A percentile compares a stretch with the other conserved stretches of the same genome.
Evolutionary conservation across 345 rosid species (phyloP).

Genomic region (Punica granatum): DNA sequence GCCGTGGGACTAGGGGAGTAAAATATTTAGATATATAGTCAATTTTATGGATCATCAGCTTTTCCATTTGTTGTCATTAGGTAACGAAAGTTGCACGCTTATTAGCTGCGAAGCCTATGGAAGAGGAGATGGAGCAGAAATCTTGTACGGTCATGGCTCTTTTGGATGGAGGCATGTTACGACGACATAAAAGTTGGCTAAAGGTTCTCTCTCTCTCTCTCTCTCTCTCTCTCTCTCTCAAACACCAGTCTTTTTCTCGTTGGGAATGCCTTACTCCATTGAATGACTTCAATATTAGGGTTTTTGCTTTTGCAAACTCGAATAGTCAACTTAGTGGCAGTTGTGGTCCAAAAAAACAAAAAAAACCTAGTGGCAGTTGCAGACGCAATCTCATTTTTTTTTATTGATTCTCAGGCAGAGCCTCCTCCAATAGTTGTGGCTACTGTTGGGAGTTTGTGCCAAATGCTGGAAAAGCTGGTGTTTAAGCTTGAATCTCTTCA

Average conservation of each 20-base stretch:
- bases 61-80: slow-evolving; percentile 24
- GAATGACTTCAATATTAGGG: neutral
- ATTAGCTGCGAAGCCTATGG: slow-evolving; percentile 61
- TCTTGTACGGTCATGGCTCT: slow-evolving; percentile 78
- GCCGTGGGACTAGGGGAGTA: neutral
- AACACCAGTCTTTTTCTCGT: neutral
- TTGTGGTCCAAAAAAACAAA: too few relatives aligned
- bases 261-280: neutral
- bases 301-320: neutral
- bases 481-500: slow-evolving; percentile 62
- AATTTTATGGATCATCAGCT: neutral
- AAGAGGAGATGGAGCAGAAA: slow-evolving; percentile 34
- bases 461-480: slow-evolving; percentile 65
- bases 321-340: neutral
- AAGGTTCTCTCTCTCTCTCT: slow-evolving; percentile 42
- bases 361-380: too few relatives aligned
- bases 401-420: slow-evolving; percentile 58
- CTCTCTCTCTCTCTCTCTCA: neutral
- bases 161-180: slow-evolving; percentile 75
- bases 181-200: slow-evolving; percentile 87
- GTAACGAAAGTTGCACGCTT: slow-evolving; percentile 72
- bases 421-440: slow-evolving; percentile 87
- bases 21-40: neutral
- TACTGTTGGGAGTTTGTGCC: slow-evolving; percentile 76
- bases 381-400: neutral